Evolutionary conservation across 2,329 filamentous ascomycete species (phyloP).

Genomic region (Verticillium alfalfae): DNA sequence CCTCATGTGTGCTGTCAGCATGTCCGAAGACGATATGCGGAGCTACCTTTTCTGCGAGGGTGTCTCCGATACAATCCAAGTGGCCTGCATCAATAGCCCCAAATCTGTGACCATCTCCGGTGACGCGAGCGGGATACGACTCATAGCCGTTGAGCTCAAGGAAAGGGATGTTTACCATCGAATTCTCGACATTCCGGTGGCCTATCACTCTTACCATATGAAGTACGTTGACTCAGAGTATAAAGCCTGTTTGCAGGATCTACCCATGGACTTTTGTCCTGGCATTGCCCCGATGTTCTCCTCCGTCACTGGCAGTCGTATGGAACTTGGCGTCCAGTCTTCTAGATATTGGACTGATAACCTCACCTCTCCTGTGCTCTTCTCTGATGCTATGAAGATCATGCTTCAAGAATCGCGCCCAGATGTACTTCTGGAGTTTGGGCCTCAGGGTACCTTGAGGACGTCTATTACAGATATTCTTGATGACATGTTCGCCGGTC

Average conservation of each 20-base stretch:
- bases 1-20: conserved; percentile 35
- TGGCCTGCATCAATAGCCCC: conserved; percentile 41
- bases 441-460: conserved; percentile 29
- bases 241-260: conserved; percentile 14
- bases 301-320: conserved; percentile 26
- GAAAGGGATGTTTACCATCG: conserved; percentile 24
- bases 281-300: conserved; percentile 29
- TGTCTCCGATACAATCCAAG: conserved; percentile 16
- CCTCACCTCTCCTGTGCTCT: conserved; percentile 37
- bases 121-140: conserved; percentile 20
- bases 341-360: conserved; percentile 40
- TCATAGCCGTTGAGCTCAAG: conserved; percentile 23
- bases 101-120: conserved; percentile 38
- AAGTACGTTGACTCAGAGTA: conserved; percentile 29
- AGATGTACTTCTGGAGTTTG: conserved; percentile 32
- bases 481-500: conserved; percentile 2
- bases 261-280: conserved; percentile 6
- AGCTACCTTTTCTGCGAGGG: conserved; percentile 18
- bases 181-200: conserved; percentile 28
- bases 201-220: conserved; percentile 43
- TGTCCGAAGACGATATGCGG: conserved; percentile 20
- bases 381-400: conserved; percentile 29
- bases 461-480: conserved; percentile 30
- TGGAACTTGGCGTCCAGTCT: not conserved
- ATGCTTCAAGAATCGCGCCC: conserved; percentile 25